Conservation (phyloP, 306 rosid genomes). For the Hippophae rhamnoides region DNA sequence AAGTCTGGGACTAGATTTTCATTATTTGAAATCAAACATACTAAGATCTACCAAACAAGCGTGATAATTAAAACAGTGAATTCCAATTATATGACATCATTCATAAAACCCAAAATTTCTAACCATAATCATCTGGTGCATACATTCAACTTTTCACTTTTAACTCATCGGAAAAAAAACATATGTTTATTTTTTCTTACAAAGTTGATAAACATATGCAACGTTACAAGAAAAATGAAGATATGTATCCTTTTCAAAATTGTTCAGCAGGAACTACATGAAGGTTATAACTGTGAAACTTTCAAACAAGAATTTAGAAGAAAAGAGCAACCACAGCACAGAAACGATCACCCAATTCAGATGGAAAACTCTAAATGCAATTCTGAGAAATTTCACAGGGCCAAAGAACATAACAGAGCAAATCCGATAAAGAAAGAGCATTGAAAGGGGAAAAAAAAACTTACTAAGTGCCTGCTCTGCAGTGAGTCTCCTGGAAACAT, state of each 20-base stretch:
- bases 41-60: no score
- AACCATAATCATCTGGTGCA: no score
- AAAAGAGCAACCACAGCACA: neutral
- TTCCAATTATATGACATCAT: neutral
- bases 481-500: slow-evolving; percentile 41
- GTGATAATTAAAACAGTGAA: no score
- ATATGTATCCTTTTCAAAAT: neutral
- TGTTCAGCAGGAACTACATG: neutral
- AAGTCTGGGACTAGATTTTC: no score
- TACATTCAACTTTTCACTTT: no score
- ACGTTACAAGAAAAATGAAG: no score
- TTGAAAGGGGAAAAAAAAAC: neutral
- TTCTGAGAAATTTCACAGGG: no score
- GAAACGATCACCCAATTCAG: neutral
- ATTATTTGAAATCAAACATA: no score
- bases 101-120: neutral
- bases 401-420: neutral
- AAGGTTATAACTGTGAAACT: neutral
- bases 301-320: neutral
- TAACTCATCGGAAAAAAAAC: no score
- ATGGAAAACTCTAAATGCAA: no score
- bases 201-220: no score
- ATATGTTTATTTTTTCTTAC: no score
- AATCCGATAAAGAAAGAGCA: neutral
- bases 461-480: slow-evolving; percentile 70